Evolutionary conservation across 2,329 filamentous ascomycete species (phyloP).

Genomic region (Aspergillus brunneoviolaceus): DNA sequence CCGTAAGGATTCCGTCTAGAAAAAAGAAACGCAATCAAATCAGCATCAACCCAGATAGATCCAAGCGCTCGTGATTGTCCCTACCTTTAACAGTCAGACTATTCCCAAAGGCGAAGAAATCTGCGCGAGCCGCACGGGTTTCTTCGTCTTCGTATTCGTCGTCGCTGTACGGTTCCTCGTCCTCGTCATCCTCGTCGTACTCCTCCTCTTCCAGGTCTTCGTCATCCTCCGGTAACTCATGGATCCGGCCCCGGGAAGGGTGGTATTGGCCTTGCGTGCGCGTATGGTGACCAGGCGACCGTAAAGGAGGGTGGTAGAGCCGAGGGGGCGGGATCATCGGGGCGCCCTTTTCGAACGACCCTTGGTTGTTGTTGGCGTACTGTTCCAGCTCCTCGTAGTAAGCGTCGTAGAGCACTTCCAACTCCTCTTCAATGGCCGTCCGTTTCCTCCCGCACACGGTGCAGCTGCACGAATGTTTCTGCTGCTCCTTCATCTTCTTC

Average conservation of each 20-base stretch:
- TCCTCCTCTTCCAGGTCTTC: constrained; percentile 55
- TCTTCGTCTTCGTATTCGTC: constrained; percentile 63
- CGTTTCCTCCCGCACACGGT: constrained; percentile 95
- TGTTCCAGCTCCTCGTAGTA: constrained; percentile 98
- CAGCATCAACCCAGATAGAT: constrained; percentile 21
- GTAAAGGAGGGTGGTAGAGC: constrained; percentile 56
- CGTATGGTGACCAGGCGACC: constrained; percentile 60
- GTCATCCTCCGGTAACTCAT: constrained; percentile 57
- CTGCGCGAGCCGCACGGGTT: constrained; percentile 64
- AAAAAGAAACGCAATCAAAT: constrained; percentile 45
- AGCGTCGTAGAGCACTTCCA: constrained; percentile 95
- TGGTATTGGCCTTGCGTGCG: constrained; percentile 57
- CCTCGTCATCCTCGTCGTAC: constrained; percentile 67
- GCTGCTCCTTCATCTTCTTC: constrained; percentile 99
- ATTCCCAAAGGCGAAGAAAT: constrained; percentile 97
- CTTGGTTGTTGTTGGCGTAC: constrained; percentile 84
- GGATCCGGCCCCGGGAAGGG: constrained; percentile 71
- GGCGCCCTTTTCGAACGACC: constrained; percentile 58
- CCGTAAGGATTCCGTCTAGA: constrained; percentile 88
- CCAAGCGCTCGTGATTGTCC: constrained; percentile 20
- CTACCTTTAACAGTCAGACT: constrained; percentile 89
- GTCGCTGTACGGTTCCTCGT: constrained; percentile 66
- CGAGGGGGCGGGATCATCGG: constrained; percentile 68
- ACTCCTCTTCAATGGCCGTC: constrained; percentile 94
- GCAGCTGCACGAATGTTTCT: constrained; percentile 98